A percentile compares a stretch with the other conserved stretches of the same genome.
Evolutionary conservation across 257 asterid species (phyloP).

Genomic region (Solanum peruvianum): DNA sequence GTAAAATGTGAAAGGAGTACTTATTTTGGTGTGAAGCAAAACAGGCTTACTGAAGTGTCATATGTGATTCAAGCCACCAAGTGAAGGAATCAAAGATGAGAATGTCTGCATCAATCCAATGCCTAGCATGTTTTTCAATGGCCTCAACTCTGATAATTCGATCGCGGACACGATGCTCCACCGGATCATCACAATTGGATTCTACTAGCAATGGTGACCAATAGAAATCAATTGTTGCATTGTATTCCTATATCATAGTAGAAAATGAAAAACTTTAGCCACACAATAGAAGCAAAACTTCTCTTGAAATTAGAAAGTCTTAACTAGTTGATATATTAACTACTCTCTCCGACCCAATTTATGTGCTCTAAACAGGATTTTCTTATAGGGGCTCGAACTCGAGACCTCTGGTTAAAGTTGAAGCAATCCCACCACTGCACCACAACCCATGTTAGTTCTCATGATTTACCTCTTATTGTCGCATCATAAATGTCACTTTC

Average conservation of each 20-base stretch:
- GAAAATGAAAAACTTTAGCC: not conserved
- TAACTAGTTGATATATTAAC: not conserved
- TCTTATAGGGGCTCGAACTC: not conserved
- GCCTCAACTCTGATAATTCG: conserved; percentile 20
- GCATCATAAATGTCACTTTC: not conserved
- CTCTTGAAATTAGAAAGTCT: not conserved
- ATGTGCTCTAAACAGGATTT: not conserved
- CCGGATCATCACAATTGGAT: conserved; percentile 32
- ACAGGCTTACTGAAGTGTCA: conserved; percentile 31
- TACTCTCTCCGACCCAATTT: not conserved
- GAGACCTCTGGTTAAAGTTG: not conserved
- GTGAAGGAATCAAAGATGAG: conserved; percentile 31
- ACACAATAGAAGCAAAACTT: not conserved
- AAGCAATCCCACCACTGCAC: too few relatives aligned
- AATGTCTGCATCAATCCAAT: conserved; percentile 42
- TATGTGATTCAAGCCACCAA: conserved; percentile 31
- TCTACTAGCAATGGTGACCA: conserved; percentile 45
- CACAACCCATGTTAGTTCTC: too few relatives aligned
- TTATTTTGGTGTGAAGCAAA: not conserved
- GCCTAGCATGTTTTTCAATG: conserved; percentile 39
- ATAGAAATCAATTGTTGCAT: conserved; percentile 33
- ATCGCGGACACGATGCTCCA: conserved; percentile 13
- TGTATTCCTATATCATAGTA: conserved; percentile 23
- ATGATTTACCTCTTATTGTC: not conserved
- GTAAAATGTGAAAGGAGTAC: not conserved